These are phyloP conservation scores for Globisporangium radiosum DNA, from an alignment of 352 stramenopile genomes.

Conservation along the genomic window DNA sequence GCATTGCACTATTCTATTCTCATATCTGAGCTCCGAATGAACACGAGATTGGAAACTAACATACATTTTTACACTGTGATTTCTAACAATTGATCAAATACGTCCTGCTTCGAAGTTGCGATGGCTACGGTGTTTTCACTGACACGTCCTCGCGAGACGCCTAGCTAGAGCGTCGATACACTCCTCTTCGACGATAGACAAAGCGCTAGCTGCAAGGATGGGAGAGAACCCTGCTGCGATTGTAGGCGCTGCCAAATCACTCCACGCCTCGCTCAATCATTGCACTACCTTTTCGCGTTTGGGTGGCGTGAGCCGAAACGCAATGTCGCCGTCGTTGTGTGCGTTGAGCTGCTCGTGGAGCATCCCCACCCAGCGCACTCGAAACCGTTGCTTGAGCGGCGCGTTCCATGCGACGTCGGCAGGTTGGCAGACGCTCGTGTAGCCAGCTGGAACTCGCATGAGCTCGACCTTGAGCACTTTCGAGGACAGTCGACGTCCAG, in stretches of 20 bases:
- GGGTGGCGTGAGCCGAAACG: neutral
- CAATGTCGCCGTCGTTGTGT: neutral
- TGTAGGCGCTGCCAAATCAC: neutral
- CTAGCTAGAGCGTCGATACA: neutral
- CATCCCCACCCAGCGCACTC: neutral
- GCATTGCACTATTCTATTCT: too few species aligned
- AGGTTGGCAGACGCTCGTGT: slow-evolving; percentile 8
- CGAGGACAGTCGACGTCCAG: slow-evolving; percentile 3
- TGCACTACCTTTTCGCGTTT: neutral
- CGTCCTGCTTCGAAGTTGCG: neutral
- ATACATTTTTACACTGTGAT: neutral
- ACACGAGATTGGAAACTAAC: neutral
- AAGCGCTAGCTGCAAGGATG: neutral
- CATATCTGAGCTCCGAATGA: neutral
- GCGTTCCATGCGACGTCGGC: slow-evolving; percentile 9
- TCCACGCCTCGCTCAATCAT: neutral
- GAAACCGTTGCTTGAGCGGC: slow-evolving; percentile 2
- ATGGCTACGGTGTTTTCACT: neutral
- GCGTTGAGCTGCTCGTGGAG: slow-evolving; percentile 4
- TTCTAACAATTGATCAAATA: neutral
- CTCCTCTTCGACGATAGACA: neutral
- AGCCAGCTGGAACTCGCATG: slow-evolving; percentile 4
- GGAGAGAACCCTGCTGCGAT: neutral
- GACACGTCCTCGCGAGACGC: neutral
- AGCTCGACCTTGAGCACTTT: slow-evolving; percentile 2